phyloP scores from a whole-genome alignment of 2,329 filamentous ascomycete species.

The Fusarium pininemorale region DNA sequence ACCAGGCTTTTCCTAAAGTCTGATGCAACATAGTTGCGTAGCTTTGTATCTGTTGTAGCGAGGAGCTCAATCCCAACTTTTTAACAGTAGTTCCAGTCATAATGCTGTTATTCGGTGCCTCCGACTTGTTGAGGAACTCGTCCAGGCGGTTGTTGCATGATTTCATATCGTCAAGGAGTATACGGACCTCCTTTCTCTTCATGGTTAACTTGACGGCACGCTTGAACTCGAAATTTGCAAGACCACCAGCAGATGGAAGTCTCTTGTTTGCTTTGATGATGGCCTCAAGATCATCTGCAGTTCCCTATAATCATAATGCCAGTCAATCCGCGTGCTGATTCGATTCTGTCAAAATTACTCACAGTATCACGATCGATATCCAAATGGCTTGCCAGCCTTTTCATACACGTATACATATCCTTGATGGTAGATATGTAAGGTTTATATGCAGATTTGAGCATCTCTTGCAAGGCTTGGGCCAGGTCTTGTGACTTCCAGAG shows the following conservation, averaged over 20 bases:
- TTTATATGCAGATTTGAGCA: neutral
- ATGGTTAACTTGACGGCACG: neutral
- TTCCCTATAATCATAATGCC: fast-evolving
- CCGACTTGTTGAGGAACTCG: neutral
- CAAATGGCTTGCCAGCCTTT: neutral
- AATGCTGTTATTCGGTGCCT: neutral
- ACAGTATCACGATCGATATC: neutral
- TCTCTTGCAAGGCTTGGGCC: neutral
- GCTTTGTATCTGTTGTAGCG: neutral
- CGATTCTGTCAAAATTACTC: neutral
- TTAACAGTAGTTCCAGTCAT: neutral
- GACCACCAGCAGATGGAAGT: fast-evolving
- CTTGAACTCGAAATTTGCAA: neutral
- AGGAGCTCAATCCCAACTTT: neutral
- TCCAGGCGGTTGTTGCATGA: neutral
- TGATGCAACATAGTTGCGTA: neutral
- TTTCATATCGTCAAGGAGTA: neutral
- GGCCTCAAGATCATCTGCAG: neutral
- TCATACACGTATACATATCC: neutral
- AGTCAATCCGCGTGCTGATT: fast-evolving
- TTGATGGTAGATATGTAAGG: neutral
- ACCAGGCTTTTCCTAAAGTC: neutral
- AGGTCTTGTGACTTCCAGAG: neutral
- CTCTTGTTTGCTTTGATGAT: neutral
- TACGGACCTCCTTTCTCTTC: neutral